Evolutionary conservation across 2,329 filamentous ascomycete genomes (phyloP).

Genomic region (Chlorencoelia australis): DNA sequence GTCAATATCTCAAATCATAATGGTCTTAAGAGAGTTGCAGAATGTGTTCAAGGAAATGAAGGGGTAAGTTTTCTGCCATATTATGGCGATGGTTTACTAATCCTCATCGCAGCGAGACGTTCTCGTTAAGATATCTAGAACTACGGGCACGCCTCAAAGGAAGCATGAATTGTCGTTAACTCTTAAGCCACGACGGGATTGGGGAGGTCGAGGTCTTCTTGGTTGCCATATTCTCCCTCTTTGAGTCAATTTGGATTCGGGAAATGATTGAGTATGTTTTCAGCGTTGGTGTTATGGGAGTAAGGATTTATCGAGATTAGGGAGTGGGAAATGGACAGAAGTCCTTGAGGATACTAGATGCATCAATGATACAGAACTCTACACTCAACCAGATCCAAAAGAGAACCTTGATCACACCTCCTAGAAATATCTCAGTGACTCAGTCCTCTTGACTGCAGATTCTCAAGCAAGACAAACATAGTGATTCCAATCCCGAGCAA

Average conservation of each 20-base stretch:
- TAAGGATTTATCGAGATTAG: conserved; percentile 12
- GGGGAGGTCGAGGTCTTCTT: conserved; percentile 83
- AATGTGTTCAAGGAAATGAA: conserved; percentile 82
- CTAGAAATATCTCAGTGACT: too few species aligned
- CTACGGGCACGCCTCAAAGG: conserved; percentile 10
- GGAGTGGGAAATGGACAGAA: neutral
- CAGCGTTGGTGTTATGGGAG: conserved; percentile 3
- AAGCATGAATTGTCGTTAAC: conserved; percentile 55
- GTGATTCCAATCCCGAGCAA: too few species aligned
- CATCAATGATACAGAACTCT: too few species aligned
- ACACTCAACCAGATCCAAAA: too few species aligned
- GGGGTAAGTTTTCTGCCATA: conserved; percentile 50
- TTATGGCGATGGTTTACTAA: neutral
- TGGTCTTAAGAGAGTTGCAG: conserved; percentile 72
- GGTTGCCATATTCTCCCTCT: conserved; percentile 84
- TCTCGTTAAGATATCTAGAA: conserved; percentile 54
- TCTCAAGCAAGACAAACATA: too few species aligned
- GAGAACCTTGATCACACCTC: conserved; percentile 6
- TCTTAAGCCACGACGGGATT: conserved; percentile 67
- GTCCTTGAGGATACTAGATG: too few species aligned
- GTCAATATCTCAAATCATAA: conserved; percentile 82
- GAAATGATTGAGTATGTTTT: neutral
- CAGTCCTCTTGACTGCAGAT: too few species aligned
- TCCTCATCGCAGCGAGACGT: conserved; percentile 48
- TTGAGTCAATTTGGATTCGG: conserved; percentile 32